phyloP scores from a whole-genome alignment of 2,329 filamentous ascomycete genomes.

The Sodiomyces alkalinus region DNA sequence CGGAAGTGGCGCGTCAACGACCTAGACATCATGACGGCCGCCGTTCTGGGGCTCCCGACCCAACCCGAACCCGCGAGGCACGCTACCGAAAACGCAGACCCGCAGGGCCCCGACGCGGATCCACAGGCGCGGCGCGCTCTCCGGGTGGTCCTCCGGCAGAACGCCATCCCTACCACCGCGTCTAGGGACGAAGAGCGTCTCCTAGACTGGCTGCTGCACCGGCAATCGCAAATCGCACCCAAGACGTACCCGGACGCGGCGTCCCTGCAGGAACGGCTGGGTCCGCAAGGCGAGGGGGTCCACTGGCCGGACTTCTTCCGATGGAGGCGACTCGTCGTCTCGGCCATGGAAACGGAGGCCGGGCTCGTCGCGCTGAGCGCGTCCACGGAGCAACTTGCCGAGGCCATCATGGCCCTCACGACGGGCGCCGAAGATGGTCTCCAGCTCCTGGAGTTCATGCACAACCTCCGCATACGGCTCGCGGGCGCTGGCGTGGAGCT shows the following conservation, averaged over 20 bases:
- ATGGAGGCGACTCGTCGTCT: slow-evolving; percentile 1
- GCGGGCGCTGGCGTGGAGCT: slow-evolving; percentile 10
- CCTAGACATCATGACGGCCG: slow-evolving; percentile 25
- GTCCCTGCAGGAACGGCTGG: background rate
- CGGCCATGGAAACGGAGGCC: background rate
- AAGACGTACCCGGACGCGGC: background rate
- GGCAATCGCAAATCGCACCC: slow-evolving; percentile 4
- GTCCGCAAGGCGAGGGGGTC: background rate
- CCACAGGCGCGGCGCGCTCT: background rate
- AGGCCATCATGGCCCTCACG: slow-evolving; percentile 10
- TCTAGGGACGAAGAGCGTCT: slow-evolving; percentile 15
- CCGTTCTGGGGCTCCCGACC: slow-evolving; percentile 15
- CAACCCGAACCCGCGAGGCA: too few relatives aligned
- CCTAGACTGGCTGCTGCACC: slow-evolving; percentile 20
- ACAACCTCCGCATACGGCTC: slow-evolving; percentile 22
- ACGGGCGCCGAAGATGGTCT: slow-evolving; percentile 15
- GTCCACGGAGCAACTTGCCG: slow-evolving; percentile 7
- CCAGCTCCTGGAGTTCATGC: slow-evolving; percentile 21
- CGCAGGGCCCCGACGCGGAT: too few relatives aligned
- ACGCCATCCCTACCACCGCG: slow-evolving; percentile 16
- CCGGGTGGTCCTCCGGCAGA: slow-evolving; percentile 8
- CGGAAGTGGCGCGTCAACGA: slow-evolving; percentile 22
- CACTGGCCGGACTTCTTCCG: background rate
- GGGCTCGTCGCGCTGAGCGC: background rate
- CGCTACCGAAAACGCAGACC: too few relatives aligned